These are phyloP conservation scores for Apophysomyces elegans DNA, from an alignment of 371 early-diverging fungal genomes.

Conservation along the genomic window DNA sequence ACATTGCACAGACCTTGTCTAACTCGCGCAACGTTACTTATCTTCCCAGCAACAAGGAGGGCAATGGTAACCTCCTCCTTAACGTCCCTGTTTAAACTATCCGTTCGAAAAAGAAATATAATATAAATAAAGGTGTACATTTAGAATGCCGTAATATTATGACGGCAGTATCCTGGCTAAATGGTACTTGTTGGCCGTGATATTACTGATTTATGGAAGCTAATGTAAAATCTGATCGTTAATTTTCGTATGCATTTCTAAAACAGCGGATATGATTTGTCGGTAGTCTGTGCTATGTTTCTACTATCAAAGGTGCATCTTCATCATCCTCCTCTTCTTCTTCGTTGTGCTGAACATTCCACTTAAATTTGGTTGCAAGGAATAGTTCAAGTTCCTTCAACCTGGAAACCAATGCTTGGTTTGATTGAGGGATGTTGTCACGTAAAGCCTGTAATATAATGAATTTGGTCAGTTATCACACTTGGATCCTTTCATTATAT, in stretches of 20 bases:
- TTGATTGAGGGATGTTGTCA: slow-evolving; percentile 34
- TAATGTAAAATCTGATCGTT: slow-evolving; percentile 25
- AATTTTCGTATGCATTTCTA: slow-evolving; percentile 26
- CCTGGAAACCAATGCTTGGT: slow-evolving; percentile 27
- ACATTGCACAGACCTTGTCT: slow-evolving; percentile 92
- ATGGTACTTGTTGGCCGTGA: neutral
- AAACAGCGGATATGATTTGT: neutral
- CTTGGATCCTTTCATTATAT: neutral
- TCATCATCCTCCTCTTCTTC: slow-evolving; percentile 51
- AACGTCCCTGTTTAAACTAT: slow-evolving; percentile 41
- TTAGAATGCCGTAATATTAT: slow-evolving; percentile 20
- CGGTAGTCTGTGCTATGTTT: slow-evolving; percentile 18
- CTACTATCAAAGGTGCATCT: slow-evolving; percentile 69
- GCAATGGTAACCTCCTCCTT: slow-evolving; percentile 60
- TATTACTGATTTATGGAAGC: slow-evolving; percentile 19
- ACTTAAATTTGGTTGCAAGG: slow-evolving; percentile 50
- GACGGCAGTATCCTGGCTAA: too few species aligned
- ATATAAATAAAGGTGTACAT: neutral
- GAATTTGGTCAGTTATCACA: neutral
- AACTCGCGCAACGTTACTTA: slow-evolving; percentile 90
- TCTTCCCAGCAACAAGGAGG: slow-evolving; percentile 70
- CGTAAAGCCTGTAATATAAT: slow-evolving; percentile 32
- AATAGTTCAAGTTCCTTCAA: slow-evolving; percentile 44
- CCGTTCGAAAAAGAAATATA: neutral
- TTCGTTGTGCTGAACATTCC: slow-evolving; percentile 42